Evolutionary conservation across 257 asterid species (phyloP), one percentile per base, ranked within the genome.

Genomic region (Scutellaria minor): DNA sequence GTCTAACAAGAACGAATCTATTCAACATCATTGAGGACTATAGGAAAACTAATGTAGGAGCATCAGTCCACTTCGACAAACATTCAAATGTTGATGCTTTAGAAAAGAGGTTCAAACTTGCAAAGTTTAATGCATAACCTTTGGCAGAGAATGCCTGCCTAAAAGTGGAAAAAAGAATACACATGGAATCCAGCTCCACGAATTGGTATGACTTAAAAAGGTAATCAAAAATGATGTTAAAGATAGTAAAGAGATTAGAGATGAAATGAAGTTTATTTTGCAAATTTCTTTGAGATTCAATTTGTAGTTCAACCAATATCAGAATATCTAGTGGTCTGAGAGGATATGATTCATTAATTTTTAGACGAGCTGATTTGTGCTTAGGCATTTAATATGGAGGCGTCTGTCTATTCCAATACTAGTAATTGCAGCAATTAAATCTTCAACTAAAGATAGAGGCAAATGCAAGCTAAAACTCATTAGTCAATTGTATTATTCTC

Each of bases 401-500:
- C 46, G 50, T 35, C 63, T 40, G 40, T 20, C 63, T 40, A 50
- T 20, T 75, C 66, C 24, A 54, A 53, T 71, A 40, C 73, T 57
- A 45, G 59, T 18, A 55, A 18, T 35, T 37, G 11, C 46, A 46
- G 73, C 69, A 66, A 55, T 27, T 67, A 44, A 1, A 37, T 41
- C 45, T 39, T 50, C 46, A n/a, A 45, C 56, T n/a, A 71, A 74
- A 67, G 55, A 53, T 53, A 66, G 53, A 70, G 45, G 7, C 64
- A 57, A 61, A 22, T 54, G 74, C 50, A 72, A 58, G 22, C 35
- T 5, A 41, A 54, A 68, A 41, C 31, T 22, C 52, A 35, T 22
- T 73, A 77, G 46, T 59, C 63, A 44, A 60, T 75, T 61, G 44
- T 52, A 52, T 53, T 70, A 71, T 58, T 74, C 79, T 79, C 77